Evolutionary conservation across 106 monocot genomes (phyloP).

Genomic region (Dendrobium nobile): DNA sequence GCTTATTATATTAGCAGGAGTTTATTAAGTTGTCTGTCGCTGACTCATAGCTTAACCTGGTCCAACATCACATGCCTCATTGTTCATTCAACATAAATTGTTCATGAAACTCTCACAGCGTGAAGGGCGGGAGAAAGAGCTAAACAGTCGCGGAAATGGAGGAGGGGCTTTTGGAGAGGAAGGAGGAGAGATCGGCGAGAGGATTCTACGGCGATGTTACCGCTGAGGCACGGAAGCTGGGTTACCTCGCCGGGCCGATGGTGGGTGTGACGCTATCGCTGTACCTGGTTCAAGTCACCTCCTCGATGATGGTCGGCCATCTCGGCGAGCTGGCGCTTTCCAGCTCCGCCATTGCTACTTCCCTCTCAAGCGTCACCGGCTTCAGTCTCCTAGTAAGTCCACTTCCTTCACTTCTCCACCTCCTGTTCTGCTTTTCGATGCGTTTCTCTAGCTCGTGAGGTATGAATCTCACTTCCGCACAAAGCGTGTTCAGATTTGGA

Average conservation of each 20-base stretch:
- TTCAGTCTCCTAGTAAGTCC: conserved; percentile 50
- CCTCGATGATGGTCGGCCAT: conserved; percentile 59
- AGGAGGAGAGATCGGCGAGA: conserved; percentile 7
- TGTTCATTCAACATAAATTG: too few species aligned
- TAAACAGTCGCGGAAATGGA: conserved; percentile 3
- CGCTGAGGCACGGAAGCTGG: conserved; percentile 28
- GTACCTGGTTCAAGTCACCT: conserved; percentile 39
- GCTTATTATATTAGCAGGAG: too few species aligned
- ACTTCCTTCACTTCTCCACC: neutral
- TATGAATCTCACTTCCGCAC: neutral
- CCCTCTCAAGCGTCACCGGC: conserved; percentile 44
- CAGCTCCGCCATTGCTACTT: conserved; percentile 47
- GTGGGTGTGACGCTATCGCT: conserved; percentile 32
- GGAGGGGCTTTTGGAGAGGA: conserved; percentile 8
- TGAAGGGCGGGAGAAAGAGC: neutral
- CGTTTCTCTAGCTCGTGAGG: neutral
- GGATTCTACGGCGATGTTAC: conserved; percentile 1
- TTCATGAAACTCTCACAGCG: too few species aligned
- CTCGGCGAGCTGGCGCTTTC: conserved; percentile 46
- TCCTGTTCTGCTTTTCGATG: neutral
- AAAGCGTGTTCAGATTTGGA: neutral
- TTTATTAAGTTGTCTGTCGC: too few species aligned
- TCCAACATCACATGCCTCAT: too few species aligned
- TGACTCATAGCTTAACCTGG: too few species aligned
- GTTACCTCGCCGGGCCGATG: conserved; percentile 38